Percentiles rank a stretch among this genome's conserved stretches.
phyloP scores from a whole-genome alignment of 2,329 filamentous ascomycete species.

The Beauveria sp. region DNA sequence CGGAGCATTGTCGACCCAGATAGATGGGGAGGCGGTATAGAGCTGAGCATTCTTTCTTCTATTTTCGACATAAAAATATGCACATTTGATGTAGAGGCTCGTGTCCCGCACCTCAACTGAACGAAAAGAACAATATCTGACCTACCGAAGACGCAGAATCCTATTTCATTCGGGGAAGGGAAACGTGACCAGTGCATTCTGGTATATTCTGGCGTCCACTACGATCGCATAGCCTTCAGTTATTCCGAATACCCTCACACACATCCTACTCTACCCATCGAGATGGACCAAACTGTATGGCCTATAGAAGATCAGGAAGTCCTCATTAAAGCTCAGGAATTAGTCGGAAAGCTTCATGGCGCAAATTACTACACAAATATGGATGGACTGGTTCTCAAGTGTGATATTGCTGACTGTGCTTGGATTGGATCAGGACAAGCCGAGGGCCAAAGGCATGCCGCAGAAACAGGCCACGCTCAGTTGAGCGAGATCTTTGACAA shows the following conservation, averaged over 20 bases:
- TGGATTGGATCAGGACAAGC: constrained; percentile 61
- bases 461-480: constrained; percentile 50
- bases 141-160: constrained; percentile 22
- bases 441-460: constrained; percentile 55
- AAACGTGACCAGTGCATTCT: constrained; percentile 64
- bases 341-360: constrained; percentile 58
- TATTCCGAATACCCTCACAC: constrained; percentile 50
- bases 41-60: constrained; percentile 75
- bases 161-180: constrained; percentile 66
- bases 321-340: constrained; percentile 56
- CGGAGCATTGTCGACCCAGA: constrained; percentile 71
- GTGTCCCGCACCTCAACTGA: constrained; percentile 7
- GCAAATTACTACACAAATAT: constrained; percentile 87
- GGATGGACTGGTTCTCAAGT: constrained; percentile 67
- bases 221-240: constrained; percentile 78
- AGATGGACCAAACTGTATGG: constrained; percentile 64
- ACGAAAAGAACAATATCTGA: background rate
- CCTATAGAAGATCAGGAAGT: constrained; percentile 52
- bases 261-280: constrained; percentile 53
- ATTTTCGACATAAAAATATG: constrained; percentile 82
- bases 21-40: constrained; percentile 87
- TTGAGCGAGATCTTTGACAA: constrained; percentile 67
- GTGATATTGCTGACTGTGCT: constrained; percentile 57
- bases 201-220: constrained; percentile 89
- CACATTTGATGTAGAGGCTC: constrained; percentile 66